Evolutionary conservation across 225 moss, liverwort and hornwort species (phyloP), one percentile per base, ranked within the genome.

Genomic region (Marchantia polymorpha): DNA sequence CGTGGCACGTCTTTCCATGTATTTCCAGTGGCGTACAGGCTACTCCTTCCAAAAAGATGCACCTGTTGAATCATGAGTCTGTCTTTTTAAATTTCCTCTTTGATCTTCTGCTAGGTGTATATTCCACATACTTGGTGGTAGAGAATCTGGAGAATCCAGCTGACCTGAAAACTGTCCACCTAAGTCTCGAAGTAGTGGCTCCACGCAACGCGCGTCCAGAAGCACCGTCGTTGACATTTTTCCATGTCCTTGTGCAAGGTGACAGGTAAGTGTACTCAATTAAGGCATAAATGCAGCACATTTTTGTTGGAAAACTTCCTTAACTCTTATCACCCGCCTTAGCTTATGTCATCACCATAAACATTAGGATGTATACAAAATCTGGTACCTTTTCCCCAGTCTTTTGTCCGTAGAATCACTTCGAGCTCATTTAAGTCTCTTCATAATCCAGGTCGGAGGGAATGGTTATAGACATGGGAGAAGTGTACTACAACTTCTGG

Each of bases 401-500:
- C 39, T 39, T 2, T 39, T 2, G 39, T 39, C 2, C 39, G 39
- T 39, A 39, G 39, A 39, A 2, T 39, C 5, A 39, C 39, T 39
- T 39, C 39, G 39, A 39, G 39, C 39, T 39, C 39, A 39, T 39
- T 2, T 39, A 22, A 66, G 65, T 66, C 19, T 23, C 65, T n/a
- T 73, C 26, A 52, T 15, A 31, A 54, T 54, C 4, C 88, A 95
- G 93, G 89, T 77, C 95, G 54, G 91, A 95, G 80, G 95, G 92
- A 81, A 91, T 85, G 81, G 89, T 86, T 69, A 91, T 95, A 89
- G 95, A 95, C 83, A 95, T 95, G 95, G 95, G 89, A 50, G 95
- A 95, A 80, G 91, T 95, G 22, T 93, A 84, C 84, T 95, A 95
- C 88, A 95, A 95, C 64, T 95, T 95, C 77, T 95, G 93, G 95